phyloP scores from a whole-genome alignment of 345 rosid species.

The Eucalyptus pumila region DNA sequence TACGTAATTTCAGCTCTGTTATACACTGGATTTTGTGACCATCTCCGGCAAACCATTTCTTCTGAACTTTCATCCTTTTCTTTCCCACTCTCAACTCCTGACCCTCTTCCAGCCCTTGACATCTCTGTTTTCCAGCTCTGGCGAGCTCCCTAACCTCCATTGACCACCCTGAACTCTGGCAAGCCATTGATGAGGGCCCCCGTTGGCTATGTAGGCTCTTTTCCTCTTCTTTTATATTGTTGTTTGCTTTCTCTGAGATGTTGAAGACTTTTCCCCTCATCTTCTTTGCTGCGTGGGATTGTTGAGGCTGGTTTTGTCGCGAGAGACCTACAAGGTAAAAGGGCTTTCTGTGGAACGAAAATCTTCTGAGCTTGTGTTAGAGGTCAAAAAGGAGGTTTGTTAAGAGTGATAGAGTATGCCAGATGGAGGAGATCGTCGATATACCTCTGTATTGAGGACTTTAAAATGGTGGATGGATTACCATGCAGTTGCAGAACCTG shows the following conservation, averaged over 20 bases:
- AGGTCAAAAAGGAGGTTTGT: background rate
- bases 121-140: background rate
- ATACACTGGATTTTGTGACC: too few relatives aligned
- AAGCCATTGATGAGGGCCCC: background rate
- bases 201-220: background rate
- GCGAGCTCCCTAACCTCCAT: background rate
- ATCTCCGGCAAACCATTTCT: too few relatives aligned
- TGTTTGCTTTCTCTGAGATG: too few relatives aligned
- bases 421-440: background rate
- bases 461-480: background rate
- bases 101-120: too few relatives aligned
- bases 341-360: background rate
- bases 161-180: background rate
- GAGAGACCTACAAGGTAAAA: background rate
- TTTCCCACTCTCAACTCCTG: too few relatives aligned
- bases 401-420: background rate
- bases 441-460: background rate
- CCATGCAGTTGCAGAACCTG: background rate
- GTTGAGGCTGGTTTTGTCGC: background rate
- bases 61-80: too few relatives aligned
- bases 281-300: background rate
- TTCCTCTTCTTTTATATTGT: background rate
- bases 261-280: too few relatives aligned
- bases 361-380: background rate
- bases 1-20: background rate